phyloP scores from a whole-genome alignment of 1,284 basidiomycete genomes.

The Cutaneotrichosporon spelunceum region DNA sequence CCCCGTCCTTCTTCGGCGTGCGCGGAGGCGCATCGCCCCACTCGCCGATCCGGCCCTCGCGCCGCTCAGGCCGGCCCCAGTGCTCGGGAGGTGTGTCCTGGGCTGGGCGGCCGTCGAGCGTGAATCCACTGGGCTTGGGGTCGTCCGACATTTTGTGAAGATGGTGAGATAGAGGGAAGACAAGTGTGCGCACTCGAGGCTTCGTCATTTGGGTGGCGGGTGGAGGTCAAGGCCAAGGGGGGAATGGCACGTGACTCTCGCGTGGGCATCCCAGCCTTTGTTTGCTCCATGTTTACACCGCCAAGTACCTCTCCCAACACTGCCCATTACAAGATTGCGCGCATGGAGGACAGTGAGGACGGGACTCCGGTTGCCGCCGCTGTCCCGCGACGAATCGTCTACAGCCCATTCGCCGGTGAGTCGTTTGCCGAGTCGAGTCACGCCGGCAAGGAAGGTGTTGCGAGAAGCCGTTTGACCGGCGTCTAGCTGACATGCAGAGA shows the following conservation, averaged over 20 bases:
- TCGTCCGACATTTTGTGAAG: background rate
- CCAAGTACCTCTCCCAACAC: background rate
- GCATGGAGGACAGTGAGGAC: slow-evolving; percentile 6
- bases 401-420: slow-evolving; percentile 1
- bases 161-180: background rate
- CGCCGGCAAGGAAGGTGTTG: background rate
- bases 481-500: background rate
- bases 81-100: slow-evolving; percentile 35
- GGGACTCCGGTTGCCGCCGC: background rate
- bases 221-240: background rate
- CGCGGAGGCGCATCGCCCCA: slow-evolving; percentile 5
- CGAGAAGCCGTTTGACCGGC: background rate
- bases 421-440: background rate
- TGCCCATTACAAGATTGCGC: background rate
- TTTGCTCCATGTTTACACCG: slow-evolving; percentile 3
- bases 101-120: slow-evolving; percentile 32
- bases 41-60: slow-evolving; percentile 16
- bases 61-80: slow-evolving; percentile 38
- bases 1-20: background rate
- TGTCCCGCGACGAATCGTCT: background rate
- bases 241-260: slow-evolving; percentile 10
- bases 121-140: slow-evolving; percentile 16
- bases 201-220: slow-evolving; percentile 1
- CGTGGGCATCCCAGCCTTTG: background rate
- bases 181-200: background rate